Evolutionary conservation across 1,284 basidiomycete genomes (phyloP).

Genomic region (Ganoderma multipileum): DNA sequence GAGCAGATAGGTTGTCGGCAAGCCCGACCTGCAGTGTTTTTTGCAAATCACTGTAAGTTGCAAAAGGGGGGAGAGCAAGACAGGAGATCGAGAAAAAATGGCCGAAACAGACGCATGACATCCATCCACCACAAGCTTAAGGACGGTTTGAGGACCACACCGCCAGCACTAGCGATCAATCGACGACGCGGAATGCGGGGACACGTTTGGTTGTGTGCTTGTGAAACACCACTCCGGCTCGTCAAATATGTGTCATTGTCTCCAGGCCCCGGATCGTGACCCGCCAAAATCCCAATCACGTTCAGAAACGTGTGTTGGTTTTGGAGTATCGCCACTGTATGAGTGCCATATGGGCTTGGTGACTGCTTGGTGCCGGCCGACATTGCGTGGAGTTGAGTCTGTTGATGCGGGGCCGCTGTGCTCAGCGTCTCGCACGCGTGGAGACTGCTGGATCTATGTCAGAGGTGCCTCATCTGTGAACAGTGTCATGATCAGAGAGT

Average conservation of each 20-base stretch:
- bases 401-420: not conserved
- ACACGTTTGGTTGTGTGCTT: not conserved
- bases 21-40: too few relatives aligned
- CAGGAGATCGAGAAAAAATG: not conserved
- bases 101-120: not conserved
- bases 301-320: not conserved
- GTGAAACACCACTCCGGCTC: not conserved
- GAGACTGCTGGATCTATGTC: not conserved
- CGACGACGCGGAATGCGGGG: not conserved
- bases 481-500: not conserved
- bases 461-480: not conserved
- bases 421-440: not conserved
- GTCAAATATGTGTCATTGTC: slow-evolving; percentile 3
- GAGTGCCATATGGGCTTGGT: not conserved
- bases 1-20: too few relatives aligned
- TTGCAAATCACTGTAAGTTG: too few relatives aligned
- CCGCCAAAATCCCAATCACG: not conserved
- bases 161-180: not conserved
- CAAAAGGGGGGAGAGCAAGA: not conserved
- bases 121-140: not conserved
- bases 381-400: not conserved
- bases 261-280: not conserved
- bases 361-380: not conserved
- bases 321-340: not conserved
- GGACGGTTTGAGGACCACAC: not conserved